A percentile compares a stretch with the other conserved stretches of the same genome.
Evolutionary conservation across 106 monocot species (phyloP).

Genomic region (Vanilla planifolia): DNA sequence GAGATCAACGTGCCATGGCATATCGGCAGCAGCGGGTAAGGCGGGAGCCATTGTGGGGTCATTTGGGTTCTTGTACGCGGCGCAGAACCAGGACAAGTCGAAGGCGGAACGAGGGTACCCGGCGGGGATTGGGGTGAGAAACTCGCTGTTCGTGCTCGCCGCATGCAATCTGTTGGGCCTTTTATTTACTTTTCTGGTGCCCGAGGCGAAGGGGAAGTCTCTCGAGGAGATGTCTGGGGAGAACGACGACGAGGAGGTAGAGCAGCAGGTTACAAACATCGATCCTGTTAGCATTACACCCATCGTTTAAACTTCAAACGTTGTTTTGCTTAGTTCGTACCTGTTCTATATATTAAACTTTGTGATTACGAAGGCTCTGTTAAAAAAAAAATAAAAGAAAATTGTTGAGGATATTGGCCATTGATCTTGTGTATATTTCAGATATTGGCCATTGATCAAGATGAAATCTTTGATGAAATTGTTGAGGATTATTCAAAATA

Average conservation of each 20-base stretch:
- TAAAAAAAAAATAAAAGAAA: too few relatives aligned
- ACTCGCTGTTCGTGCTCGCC: slow-evolving; percentile 38
- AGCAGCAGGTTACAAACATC: too few relatives aligned
- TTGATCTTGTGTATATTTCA: too few relatives aligned
- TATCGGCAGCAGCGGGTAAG: slow-evolving; percentile 45
- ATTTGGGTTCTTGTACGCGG: slow-evolving; percentile 22
- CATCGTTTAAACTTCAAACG: too few relatives aligned
- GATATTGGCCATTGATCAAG: too few relatives aligned
- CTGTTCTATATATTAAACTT: too few relatives aligned
- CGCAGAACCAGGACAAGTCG: slow-evolving; percentile 33
- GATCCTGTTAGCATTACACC: too few relatives aligned
- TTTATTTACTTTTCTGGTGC: slow-evolving; percentile 33
- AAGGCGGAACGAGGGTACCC: slow-evolving; percentile 29
- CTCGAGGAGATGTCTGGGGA: slow-evolving; percentile 40
- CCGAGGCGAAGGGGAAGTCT: slow-evolving; percentile 27
- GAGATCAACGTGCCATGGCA: slow-evolving; percentile 43
- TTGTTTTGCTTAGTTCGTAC: too few relatives aligned
- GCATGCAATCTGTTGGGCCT: slow-evolving; percentile 33
- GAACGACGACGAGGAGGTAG: slow-evolving; percentile 16
- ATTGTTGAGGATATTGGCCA: too few relatives aligned
- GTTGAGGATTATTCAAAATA: too few relatives aligned
- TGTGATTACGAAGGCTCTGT: too few relatives aligned
- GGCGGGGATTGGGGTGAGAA: slow-evolving; percentile 42
- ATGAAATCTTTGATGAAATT: too few relatives aligned
- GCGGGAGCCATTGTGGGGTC: slow-evolving; percentile 48